Base-by-base conservation (phyloP, 2,329 filamentous ascomycete species). In the Sporothrix curviconia region DNA sequence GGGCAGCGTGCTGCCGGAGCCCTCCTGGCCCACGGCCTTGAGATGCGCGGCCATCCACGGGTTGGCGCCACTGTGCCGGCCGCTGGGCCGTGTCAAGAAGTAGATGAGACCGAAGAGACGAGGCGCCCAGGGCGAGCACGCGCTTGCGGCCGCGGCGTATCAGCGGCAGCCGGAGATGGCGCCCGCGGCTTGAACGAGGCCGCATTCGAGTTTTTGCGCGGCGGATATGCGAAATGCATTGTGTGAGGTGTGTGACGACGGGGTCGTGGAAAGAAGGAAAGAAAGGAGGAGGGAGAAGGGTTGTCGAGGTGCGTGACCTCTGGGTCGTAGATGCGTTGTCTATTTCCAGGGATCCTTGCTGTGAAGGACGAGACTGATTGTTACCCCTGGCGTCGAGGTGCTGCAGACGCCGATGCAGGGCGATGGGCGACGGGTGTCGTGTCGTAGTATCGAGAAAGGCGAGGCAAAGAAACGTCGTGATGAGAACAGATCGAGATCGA, bases 211-310 rank as follows among this genome's bases (percentile, higher is more conserved):
- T 82, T 84, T 75, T 92, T 95, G 71, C 91, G 87, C 67, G 90
- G 83, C 56, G 91, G 91, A 66, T 95, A 85, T 62, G 92, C 90
- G 78, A 92, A 91, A 72, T 96, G 92, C 90, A 96, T 94, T 65
- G 53, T 60, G 66, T 77, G 67, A 8, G 40, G 37, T 34, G 22
- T 56, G 37, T 49, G 43, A 3, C 9, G 36, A 14, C 2, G 37
- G 28, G 11, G 34, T 25, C 32, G 25, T 22, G 22, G 39, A 28
- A 28, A 37, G 17, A 50, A 28, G 36, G 11, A 43, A 34, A 39
- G 36, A 49, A 19, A 34, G 24, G 9, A 12, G 6, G 25, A 3
- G 9, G 15, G n/a, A n/a, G n/a, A n/a, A n/a, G n/a, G n/a, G n/a
- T n/a, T n/a, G n/a, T n/a, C n/a, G n/a, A n/a, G n/a, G 34, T 2